A percentile compares a stretch with the other conserved stretches of the same genome.
Evolutionary conservation across 2,329 filamentous ascomycete genomes (phyloP).

Genomic region (Herpomyces periplanetae): DNA sequence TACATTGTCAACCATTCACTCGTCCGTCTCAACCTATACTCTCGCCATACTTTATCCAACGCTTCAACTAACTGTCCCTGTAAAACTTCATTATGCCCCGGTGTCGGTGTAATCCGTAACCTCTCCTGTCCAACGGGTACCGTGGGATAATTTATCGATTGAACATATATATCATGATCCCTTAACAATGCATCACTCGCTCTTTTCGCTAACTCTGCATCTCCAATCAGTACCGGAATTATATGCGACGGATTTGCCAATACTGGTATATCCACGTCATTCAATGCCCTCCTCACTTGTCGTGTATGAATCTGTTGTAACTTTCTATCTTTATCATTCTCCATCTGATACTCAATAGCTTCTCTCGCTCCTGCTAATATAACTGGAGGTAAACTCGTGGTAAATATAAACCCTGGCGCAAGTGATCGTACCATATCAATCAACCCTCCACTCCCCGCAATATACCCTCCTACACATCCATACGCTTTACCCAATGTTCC

Average conservation of each 20-base stretch:
- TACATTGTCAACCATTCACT: slow-evolving; percentile 65
- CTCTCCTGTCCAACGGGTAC: slow-evolving; percentile 93
- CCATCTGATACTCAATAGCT: slow-evolving; percentile 74
- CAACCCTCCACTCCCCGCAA: slow-evolving; percentile 49
- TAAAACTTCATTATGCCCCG: slow-evolving; percentile 49
- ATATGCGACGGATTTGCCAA: slow-evolving; percentile 96
- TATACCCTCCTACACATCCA: slow-evolving; percentile 87
- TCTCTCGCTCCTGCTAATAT: slow-evolving; percentile 78
- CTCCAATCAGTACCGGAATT: slow-evolving; percentile 63
- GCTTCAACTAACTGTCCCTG: slow-evolving; percentile 52
- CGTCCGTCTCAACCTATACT: slow-evolving; percentile 63
- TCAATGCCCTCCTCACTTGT: slow-evolving; percentile 52
- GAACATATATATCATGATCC: slow-evolving; percentile 77
- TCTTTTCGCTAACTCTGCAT: slow-evolving; percentile 60
- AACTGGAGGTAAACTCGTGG: slow-evolving; percentile 69
- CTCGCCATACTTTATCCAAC: slow-evolving; percentile 50
- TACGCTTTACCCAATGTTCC: slow-evolving; percentile 91
- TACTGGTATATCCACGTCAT: slow-evolving; percentile 49
- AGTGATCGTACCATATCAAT: slow-evolving; percentile 78
- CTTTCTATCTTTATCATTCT: slow-evolving; percentile 42
- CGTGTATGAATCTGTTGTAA: slow-evolving; percentile 89
- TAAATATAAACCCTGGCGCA: slow-evolving; percentile 93
- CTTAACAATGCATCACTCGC: slow-evolving; percentile 68
- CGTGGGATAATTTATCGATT: slow-evolving; percentile 95
- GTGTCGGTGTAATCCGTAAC: slow-evolving; percentile 75